A percentile compares a stretch with the other conserved stretches of the same genome.
Evolutionary conservation across 2,329 filamentous ascomycete genomes (phyloP).

Genomic region (Xylariaceae sp.): DNA sequence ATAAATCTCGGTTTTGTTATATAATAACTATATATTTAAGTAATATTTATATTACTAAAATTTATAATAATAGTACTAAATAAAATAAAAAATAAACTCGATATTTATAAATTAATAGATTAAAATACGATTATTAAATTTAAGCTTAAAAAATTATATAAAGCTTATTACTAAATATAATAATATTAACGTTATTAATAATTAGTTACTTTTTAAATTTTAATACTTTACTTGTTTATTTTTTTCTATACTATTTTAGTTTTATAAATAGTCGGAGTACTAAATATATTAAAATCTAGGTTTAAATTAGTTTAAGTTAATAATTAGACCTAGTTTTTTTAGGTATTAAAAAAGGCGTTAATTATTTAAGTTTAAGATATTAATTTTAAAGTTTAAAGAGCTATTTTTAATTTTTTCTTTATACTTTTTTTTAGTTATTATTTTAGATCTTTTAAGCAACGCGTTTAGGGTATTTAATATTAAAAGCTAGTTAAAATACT

Average conservation of each 20-base stretch:
- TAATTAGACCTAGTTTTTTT: too few species aligned
- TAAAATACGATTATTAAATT: background rate
- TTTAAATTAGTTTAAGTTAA: too few species aligned
- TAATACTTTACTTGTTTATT: background rate
- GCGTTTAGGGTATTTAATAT: too few species aligned
- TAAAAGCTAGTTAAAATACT: too few species aligned
- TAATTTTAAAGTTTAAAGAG: background rate
- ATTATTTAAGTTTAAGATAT: background rate
- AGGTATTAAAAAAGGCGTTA: background rate
- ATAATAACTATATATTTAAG: background rate
- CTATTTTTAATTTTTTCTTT: too few species aligned
- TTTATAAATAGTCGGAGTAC: background rate
- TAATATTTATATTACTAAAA: background rate
- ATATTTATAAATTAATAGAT: background rate
- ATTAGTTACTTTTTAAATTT: background rate
- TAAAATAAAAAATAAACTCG: background rate
- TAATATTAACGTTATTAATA: background rate
- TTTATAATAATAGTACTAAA: background rate
- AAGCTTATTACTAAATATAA: background rate
- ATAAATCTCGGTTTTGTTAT: too few species aligned
- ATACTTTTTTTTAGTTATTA: too few species aligned
- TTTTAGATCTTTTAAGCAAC: too few species aligned
- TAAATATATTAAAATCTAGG: too few species aligned
- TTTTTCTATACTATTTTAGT: background rate
- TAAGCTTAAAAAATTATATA: background rate